Base-by-base conservation (phyloP, 1,284 basidiomycete genomes). In the Cryptococcus jaspeensis region DNA sequence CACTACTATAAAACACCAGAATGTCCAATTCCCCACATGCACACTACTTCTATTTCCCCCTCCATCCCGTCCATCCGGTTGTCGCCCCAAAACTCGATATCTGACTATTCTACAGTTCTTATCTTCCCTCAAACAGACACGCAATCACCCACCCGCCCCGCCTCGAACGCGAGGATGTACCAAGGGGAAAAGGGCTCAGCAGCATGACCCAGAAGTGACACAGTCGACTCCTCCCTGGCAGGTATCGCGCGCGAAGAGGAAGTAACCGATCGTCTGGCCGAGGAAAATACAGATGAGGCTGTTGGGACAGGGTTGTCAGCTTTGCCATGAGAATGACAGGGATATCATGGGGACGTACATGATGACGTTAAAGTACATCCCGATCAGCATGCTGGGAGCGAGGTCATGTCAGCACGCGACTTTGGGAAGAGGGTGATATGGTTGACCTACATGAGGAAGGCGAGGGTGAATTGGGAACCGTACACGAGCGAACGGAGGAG, bases 311-410 rank as follows among this genome's bases (percentile, higher is more conserved):
- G 28, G 28, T 4, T 9, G 28, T 32, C 9, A 32, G 28, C 28
- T 32, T 5, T 32, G 28, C n/a, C n/a, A n/a, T n/a, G n/a, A n/a
- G n/a, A n/a, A n/a, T n/a, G n/a, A n/a, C n/a, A n/a, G n/a, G n/a
- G n/a, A n/a, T n/a, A n/a, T n/a, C n/a, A n/a, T n/a, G 9, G 28
- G 9, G 28, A 32, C 28, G 28, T 32, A 32, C 50, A 76, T 66
- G 57, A 62, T 70, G 15, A 69, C 74, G 63, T 79, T 79, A 68
- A 69, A 79, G 69, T 75, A 79, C 78, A 80, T 79, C 15, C 73
- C 78, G 44, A 79, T 64, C 2, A 78, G 59, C 75, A 76, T 76
- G 32, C 66, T 70, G 36, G 2, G 7, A 23, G 11, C 45, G 9
- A 32, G 35, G 18, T 32, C 36, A 43, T 36, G 28, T 32, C 37